phyloP scores from a whole-genome alignment of 257 asterid genomes.

The Plectranthus barbatus region DNA sequence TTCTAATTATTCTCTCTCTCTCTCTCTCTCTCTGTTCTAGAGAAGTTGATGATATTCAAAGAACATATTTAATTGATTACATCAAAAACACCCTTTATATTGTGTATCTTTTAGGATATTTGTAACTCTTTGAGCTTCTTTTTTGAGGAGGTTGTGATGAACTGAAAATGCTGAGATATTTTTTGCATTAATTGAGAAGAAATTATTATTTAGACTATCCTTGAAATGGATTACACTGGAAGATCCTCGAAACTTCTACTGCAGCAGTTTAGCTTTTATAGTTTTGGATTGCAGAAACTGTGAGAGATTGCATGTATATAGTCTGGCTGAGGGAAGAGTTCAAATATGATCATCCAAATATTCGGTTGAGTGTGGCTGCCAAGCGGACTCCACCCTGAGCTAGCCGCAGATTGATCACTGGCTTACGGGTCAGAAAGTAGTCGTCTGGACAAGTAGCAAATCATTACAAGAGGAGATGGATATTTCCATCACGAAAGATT shows the following conservation, averaged over 20 bases:
- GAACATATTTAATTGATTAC: no score
- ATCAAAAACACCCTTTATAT: no score
- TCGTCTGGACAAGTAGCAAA: conserved; percentile 44
- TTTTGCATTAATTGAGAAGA: background rate
- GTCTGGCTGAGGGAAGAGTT: background rate
- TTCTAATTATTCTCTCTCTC: no score
- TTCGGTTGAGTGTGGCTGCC: conserved; percentile 82
- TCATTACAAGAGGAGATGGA: background rate
- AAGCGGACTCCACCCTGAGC: conserved; percentile 95
- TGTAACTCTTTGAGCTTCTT: background rate
- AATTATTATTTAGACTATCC: conserved; percentile 1
- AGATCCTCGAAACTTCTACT: background rate
- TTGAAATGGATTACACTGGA: background rate
- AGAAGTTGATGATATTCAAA: no score
- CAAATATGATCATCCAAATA: conserved; percentile 41
- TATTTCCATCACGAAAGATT: background rate
- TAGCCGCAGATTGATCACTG: conserved; percentile 51
- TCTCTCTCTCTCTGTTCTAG: no score
- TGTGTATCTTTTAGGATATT: no score
- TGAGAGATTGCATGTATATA: background rate
- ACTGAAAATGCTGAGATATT: background rate
- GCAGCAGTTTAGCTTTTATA: background rate
- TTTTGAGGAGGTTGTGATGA: background rate
- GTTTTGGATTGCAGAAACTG: background rate
- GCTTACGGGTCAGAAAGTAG: conserved; percentile 56